Base-by-base conservation (phyloP, 129 eudicot genomes). In the Artemisia tridentata region DNA sequence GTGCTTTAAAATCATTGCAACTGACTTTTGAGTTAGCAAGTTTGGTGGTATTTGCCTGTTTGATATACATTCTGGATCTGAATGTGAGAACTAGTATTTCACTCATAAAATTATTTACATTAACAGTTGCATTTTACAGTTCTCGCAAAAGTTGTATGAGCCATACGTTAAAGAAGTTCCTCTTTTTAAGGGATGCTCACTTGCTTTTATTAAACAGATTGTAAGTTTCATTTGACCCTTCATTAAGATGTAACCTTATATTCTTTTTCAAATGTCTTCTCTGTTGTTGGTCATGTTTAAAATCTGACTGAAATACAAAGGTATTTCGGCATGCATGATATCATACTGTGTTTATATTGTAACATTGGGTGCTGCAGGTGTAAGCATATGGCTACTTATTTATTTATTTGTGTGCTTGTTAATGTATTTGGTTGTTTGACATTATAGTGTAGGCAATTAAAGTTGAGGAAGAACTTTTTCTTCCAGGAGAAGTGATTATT, bases 401-500 rank as follows among this genome's bases (percentile, higher is more conserved):
- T 38, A 38, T 7, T 38, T 7, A 38, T 41, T 45, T 72, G 23
- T 72, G 16, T 4, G 6, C 43, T 4, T 29, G 57, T 49, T 43
- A 47, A 13, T 59, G 14, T 20, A 18, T 65, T 21, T 34, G 21
- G 31, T 65, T 55, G n/a, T 71, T 47, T 72, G 51, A 68, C 38
- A 61, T 66, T 58, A 73, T 60, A 88, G 96, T 58, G 75, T 60
- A 88, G 96, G 91, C 83, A 17, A 79, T 78, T 54, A 78, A 50
- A 65, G 88, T 83, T 15, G 90, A 88, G 46, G 96, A 85, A 72
- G 96, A 88, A 72, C 77, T 81, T 71, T 88, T 83, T 58, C 86
- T 88, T 58, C 82, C 88, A 12, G 96, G 91, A 83, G 91, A 88
- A 79, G 83, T 88, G 73, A 83, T 88, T 10, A 73, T 83, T 17